phyloP scores from a whole-genome alignment of 345 rosid genomes.

The Laguncularia racemosa region DNA sequence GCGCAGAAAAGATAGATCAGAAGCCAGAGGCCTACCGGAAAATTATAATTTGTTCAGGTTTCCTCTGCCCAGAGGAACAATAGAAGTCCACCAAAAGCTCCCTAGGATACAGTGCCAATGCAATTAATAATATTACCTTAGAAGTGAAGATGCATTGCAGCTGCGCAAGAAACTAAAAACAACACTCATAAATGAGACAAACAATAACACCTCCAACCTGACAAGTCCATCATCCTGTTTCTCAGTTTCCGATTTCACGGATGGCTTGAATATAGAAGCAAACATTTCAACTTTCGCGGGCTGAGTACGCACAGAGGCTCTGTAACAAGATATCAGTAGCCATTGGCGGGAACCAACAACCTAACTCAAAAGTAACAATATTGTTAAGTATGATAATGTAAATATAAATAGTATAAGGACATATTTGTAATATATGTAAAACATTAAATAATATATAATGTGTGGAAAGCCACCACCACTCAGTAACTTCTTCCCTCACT shows the following conservation, averaged over 20 bases:
- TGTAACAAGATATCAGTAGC: constrained; percentile 40
- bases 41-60: constrained; percentile 37
- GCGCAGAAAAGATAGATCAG: neutral
- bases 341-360: constrained; percentile 45
- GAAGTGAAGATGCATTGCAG: too few species aligned
- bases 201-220: constrained; percentile 14
- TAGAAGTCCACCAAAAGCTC: constrained; percentile 41
- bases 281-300: constrained; percentile 43
- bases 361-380: too few species aligned
- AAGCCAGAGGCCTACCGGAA: constrained; percentile 22
- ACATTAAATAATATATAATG: too few species aligned
- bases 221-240: constrained; percentile 31
- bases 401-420: too few species aligned
- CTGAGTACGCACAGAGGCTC: constrained; percentile 45
- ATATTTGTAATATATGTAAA: too few species aligned
- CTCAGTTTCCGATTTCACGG: constrained; percentile 10
- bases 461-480: too few species aligned
- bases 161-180: too few species aligned
- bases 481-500: too few species aligned
- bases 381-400: too few species aligned
- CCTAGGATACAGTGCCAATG: constrained; percentile 5
- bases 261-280: constrained; percentile 31
- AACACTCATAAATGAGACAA: too few species aligned
- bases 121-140: too few species aligned
- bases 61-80: constrained; percentile 28